Base-by-base conservation (phyloP, 2,329 filamentous ascomycete genomes). In the Corynespora cassiicola region DNA sequence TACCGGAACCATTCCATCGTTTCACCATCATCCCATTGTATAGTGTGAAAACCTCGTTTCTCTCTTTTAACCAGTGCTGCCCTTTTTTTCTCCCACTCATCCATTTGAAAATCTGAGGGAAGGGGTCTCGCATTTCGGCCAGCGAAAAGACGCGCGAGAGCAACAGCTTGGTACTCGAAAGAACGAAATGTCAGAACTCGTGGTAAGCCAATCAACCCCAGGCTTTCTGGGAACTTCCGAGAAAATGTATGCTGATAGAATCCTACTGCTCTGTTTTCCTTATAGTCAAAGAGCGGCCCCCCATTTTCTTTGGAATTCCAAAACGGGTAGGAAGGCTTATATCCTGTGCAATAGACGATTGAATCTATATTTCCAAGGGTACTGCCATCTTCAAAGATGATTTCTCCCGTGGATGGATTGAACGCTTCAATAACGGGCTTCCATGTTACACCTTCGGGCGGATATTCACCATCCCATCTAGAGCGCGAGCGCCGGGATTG, bases 141-240 rank as follows among this genome's bases (percentile, higher is more conserved):
- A 0, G 76, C 61, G 49, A 74, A 79, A 0, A 79, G 49, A 2
- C 78, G 66, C 3, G 78, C 77, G 0, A 81, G 58, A 1, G 78
- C 76, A 25, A 80, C 65, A 2, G 76, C 77, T 53, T 81, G 78
- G 44, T 81, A 81, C 54, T 81, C 78, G 44, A 80, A 80, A 22
- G 74, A 75, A 6, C 78, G 60, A 39, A 80, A 81, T 0, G 77
- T 80, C 9, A 78, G 55, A 0, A 73, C 73, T 1, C 77, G 71
- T 2, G 77, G 78, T 5, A 80, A 53, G 0, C 79, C 80, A 0
- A 82, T 70, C 8, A 80, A 62, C 0, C 69, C 80, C 0, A 84
- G 18, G 6, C 14, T 59, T 0, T 73, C 77, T 0, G 70, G 58
- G 25, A 73, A 73, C 15, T 74, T 69, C 61, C 69, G 71, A 5